phyloP scores from a whole-genome alignment of 129 eudicot species.

The Pittosporum tobira region DNA sequence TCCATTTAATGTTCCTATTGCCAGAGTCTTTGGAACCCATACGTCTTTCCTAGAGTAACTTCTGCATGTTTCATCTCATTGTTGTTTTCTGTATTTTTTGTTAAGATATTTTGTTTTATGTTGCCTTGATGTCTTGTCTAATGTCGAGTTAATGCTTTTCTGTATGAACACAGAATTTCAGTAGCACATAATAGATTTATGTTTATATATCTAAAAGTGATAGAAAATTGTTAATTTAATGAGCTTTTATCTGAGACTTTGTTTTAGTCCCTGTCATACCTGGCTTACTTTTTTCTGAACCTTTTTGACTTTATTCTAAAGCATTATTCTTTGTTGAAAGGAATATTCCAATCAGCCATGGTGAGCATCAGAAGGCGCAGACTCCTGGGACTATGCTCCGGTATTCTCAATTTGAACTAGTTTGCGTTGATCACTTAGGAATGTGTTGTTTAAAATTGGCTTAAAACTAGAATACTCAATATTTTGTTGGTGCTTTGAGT shows the following conservation, averaged over 20 bases:
- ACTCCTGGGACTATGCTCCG: conserved; percentile 69
- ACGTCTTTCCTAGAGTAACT: too few relatives aligned
- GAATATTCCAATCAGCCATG: conserved; percentile 28
- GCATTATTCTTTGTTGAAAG: background rate
- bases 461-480: conserved; percentile 3
- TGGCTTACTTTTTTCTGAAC: too few relatives aligned
- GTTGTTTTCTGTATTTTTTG: too few relatives aligned
- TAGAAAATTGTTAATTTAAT: too few relatives aligned
- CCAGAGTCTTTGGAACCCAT: too few relatives aligned
- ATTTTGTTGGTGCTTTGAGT: too few relatives aligned
- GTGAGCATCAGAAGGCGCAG: conserved; percentile 98
- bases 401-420: conserved; percentile 27
- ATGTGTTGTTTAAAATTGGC: background rate
- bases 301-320: background rate
- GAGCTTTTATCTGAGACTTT: too few relatives aligned
- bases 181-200: background rate
- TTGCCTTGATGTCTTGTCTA: background rate
- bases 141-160: background rate
- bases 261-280: too few relatives aligned
- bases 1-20: too few relatives aligned
- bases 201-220: too few relatives aligned
- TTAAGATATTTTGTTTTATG: background rate
- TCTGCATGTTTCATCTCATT: too few relatives aligned
- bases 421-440: background rate
- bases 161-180: background rate